These are phyloP conservation scores for Corymbia calophylla DNA, from an alignment of 441 rosid genomes.

Conservation along the genomic window DNA sequence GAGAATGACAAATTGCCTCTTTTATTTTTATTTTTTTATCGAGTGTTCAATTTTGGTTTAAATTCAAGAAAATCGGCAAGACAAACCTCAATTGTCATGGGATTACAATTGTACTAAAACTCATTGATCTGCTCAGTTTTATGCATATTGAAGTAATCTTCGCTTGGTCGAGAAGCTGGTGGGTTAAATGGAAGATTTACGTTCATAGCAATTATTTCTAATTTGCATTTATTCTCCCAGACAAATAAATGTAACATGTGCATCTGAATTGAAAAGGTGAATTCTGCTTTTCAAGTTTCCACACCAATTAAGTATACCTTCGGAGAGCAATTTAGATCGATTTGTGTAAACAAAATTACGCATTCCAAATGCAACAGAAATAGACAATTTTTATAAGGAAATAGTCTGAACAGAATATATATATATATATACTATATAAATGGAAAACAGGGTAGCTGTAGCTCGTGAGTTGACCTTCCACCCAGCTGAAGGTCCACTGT, in stretches of 20 bases:
- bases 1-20: background rate
- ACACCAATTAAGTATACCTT: too few relatives aligned
- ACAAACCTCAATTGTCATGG: too few relatives aligned
- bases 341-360: background rate
- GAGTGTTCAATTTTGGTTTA: background rate
- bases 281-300: background rate
- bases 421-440: too few relatives aligned
- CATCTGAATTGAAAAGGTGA: background rate
- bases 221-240: background rate
- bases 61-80: background rate
- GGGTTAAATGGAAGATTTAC: background rate
- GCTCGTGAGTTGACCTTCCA: background rate
- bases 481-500: background rate
- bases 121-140: too few relatives aligned
- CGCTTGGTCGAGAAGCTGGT: too few relatives aligned
- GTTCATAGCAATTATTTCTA: background rate
- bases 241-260: background rate
- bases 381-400: background rate
- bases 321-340: background rate
- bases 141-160: too few relatives aligned
- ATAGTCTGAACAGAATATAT: background rate
- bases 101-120: too few relatives aligned
- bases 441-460: background rate
- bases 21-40: background rate
- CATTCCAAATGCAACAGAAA: background rate